Conservation (phyloP, 371 early-diverging fungal genomes). For the Sporodiniella umbellata region DNA sequence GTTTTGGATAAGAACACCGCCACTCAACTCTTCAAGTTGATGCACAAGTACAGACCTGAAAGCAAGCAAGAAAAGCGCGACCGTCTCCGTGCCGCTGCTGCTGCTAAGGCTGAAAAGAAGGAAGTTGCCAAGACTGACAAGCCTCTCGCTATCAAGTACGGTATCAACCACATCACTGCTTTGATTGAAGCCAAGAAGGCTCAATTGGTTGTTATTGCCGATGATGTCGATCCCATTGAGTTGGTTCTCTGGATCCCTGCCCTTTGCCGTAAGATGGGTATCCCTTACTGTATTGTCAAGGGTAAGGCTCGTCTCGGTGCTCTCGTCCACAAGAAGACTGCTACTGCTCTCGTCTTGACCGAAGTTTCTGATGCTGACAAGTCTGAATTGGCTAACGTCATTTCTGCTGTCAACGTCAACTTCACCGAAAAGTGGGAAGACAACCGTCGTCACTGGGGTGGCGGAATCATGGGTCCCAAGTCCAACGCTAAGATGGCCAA, state of each 20-base stretch:
- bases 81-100: conserved; percentile 66
- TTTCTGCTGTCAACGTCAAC: conserved; percentile 90
- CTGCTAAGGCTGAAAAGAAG: conserved; percentile 72
- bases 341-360: conserved; percentile 93
- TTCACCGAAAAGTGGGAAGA: conserved; percentile 90
- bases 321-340: conserved; percentile 98
- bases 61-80: conserved; percentile 93
- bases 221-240: conserved; percentile 99
- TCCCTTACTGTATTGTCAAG: conserved; percentile 99
- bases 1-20: conserved; percentile 96
- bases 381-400: conserved; percentile 79
- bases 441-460: conserved; percentile 91
- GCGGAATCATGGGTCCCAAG: conserved; percentile 94
- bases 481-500: conserved; percentile 78
- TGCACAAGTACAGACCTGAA: conserved; percentile 99
- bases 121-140: conserved; percentile 87
- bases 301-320: conserved; percentile 96
- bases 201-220: conserved; percentile 97
- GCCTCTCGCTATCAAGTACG: conserved; percentile 96
- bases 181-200: conserved; percentile 98
- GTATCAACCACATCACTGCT: conserved; percentile 98
- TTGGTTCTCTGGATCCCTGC: conserved; percentile 98
- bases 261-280: conserved; percentile 99
- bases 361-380: conserved; percentile 96
- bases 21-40: conserved; percentile 92